A percentile compares a stretch with the other conserved stretches of the same genome.
phyloP scores from a whole-genome alignment of 257 asterid genomes.

The Fraxinus quadrangulata region DNA sequence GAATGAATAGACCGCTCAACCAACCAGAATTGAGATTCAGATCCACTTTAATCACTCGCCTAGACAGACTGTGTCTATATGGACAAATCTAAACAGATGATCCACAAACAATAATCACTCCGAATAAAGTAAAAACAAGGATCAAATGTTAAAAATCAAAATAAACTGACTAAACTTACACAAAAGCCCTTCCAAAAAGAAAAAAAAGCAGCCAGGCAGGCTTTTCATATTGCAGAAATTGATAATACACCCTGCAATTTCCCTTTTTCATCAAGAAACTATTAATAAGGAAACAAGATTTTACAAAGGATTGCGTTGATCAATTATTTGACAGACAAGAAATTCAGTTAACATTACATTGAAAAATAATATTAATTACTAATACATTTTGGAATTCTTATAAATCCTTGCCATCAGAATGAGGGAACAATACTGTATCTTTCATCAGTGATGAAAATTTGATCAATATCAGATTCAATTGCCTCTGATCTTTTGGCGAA shows the following conservation, averaged over 20 bases:
- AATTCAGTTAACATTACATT: neutral
- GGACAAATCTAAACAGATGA: conserved; percentile 14
- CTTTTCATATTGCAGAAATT: conserved; percentile 29
- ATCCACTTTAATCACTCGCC: conserved; percentile 26
- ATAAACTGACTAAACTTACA: conserved; percentile 21
- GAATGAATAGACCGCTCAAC: conserved; percentile 35
- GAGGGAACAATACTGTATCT: conserved; percentile 61
- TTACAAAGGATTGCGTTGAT: conserved; percentile 13
- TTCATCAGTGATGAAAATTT: conserved; percentile 40
- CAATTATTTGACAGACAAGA: neutral
- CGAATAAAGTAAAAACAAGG: neutral
- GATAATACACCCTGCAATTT: conserved; percentile 1
- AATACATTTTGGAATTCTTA: neutral
- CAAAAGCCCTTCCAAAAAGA: conserved; percentile 22
- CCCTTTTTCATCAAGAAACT: conserved; percentile 18
- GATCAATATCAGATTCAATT: conserved; percentile 48
- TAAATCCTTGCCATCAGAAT: conserved; percentile 34
- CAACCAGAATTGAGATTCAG: conserved; percentile 41
- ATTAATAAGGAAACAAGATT: conserved; percentile 4
- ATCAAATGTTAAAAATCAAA: neutral
- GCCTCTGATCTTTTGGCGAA: conserved; percentile 66
- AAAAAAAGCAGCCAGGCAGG: conserved; percentile 33
- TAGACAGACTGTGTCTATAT: conserved; percentile 1
- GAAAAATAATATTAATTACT: conserved; percentile 18
- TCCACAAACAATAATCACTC: conserved; percentile 16